phyloP scores from a whole-genome alignment of 2,329 filamentous ascomycete species.

The Fusarium citri region DNA sequence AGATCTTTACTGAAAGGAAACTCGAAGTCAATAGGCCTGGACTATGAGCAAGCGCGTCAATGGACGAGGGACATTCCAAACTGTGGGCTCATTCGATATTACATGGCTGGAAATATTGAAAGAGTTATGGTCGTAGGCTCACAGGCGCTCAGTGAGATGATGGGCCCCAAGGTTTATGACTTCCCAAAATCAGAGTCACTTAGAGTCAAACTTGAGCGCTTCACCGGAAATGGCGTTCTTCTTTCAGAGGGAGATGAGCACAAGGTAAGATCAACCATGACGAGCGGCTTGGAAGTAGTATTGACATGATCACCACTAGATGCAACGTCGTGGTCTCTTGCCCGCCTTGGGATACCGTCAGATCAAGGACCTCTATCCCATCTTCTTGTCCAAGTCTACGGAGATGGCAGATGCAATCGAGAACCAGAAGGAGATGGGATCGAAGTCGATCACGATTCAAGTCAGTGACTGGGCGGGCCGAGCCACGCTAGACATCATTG shows the following conservation, averaged over 20 bases:
- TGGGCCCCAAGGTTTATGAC: neutral
- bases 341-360: neutral
- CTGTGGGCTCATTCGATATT: neutral
- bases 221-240: neutral
- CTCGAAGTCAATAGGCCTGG: neutral
- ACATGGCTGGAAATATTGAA: neutral
- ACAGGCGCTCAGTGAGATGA: neutral
- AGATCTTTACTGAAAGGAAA: neutral
- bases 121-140: neutral
- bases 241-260: neutral
- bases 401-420: neutral
- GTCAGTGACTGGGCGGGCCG: neutral
- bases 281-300: fast-evolving
- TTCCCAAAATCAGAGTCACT: neutral
- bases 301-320: too few relatives aligned
- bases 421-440: neutral
- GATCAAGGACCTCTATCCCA: neutral
- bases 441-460: neutral
- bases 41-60: neutral
- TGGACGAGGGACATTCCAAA: neutral
- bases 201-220: neutral
- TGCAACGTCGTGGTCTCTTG: neutral
- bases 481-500: neutral
- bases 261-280: neutral
- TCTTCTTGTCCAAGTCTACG: neutral